A percentile compares a stretch with the other conserved stretches of the same genome.
phyloP scores from a whole-genome alignment of 2,329 filamentous ascomycete genomes.

The Coleophoma crateriformis region DNA sequence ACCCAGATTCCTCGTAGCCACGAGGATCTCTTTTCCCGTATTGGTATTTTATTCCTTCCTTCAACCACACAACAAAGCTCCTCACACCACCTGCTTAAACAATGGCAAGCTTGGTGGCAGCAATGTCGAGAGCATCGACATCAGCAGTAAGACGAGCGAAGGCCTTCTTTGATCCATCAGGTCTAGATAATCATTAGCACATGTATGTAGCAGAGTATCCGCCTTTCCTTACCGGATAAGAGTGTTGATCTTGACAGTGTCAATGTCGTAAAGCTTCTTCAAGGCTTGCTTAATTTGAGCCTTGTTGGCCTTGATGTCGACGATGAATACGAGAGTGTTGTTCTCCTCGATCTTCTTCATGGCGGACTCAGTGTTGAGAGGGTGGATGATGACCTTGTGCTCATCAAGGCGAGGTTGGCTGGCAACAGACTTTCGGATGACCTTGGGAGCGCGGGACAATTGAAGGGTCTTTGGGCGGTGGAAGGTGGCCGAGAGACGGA shows the following conservation, averaged over 20 bases:
- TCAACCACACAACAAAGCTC: slow-evolving; percentile 36
- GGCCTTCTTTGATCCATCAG: slow-evolving; percentile 98
- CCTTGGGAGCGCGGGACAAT: slow-evolving; percentile 87
- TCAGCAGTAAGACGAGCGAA: slow-evolving; percentile 93
- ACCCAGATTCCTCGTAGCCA: slow-evolving; percentile 18
- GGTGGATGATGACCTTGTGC: slow-evolving; percentile 96
- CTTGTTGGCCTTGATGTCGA: slow-evolving; percentile 98
- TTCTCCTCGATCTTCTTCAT: slow-evolving; percentile 99
- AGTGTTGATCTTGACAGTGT: slow-evolving; percentile 98
- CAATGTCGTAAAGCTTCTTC: slow-evolving; percentile 99
- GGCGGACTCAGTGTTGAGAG: slow-evolving; percentile 98
- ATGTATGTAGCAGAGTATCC: no score
- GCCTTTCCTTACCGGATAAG: slow-evolving; percentile 71
- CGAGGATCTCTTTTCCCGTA: slow-evolving; percentile 13
- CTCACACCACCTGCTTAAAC: slow-evolving; percentile 60
- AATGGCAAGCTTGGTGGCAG: slow-evolving; percentile 96
- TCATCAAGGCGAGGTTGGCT: slow-evolving; percentile 89
- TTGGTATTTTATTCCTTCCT: slow-evolving; percentile 17
- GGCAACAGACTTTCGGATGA: slow-evolving; percentile 91
- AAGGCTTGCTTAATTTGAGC: slow-evolving; percentile 96
- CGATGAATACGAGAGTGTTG: slow-evolving; percentile 98
- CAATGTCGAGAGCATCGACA: slow-evolving; percentile 98
- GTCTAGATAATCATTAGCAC: slow-evolving; percentile 44
- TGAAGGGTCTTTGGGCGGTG: slow-evolving; percentile 95
- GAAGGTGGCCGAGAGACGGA: slow-evolving; percentile 90